These are phyloP conservation scores for Hippophae gyantsensis DNA, from an alignment of 306 rosid genomes.

Conservation along the genomic window DNA sequence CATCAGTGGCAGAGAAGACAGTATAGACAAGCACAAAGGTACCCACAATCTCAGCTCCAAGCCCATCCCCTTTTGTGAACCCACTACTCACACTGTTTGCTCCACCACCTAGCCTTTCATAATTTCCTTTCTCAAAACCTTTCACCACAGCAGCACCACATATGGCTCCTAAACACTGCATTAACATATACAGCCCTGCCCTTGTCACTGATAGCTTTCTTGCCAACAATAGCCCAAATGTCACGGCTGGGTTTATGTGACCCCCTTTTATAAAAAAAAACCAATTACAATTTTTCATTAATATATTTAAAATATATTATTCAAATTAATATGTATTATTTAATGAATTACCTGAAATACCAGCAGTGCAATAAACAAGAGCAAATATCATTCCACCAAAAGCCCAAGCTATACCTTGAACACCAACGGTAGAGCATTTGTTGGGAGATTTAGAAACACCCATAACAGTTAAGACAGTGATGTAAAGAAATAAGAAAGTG, in stretches of 20 bases:
- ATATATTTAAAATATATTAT: constrained; percentile 8
- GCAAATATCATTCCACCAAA: constrained; percentile 51
- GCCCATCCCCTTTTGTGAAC: constrained; percentile 17
- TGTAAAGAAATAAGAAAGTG: constrained; percentile 41
- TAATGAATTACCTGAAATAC: constrained; percentile 33
- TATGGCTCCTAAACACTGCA: constrained; percentile 33
- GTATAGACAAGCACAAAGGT: constrained; percentile 31
- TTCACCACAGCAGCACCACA: constrained; percentile 27
- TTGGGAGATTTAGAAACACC: constrained; percentile 23
- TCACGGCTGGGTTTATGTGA: constrained; percentile 33
- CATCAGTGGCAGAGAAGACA: constrained; percentile 35
- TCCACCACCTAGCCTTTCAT: constrained; percentile 24
- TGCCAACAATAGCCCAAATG: constrained; percentile 29
- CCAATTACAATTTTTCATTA: background rate
- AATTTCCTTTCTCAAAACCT: constrained; percentile 14
- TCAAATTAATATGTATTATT: constrained; percentile 23
- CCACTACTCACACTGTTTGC: constrained; percentile 14
- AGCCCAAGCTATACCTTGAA: constrained; percentile 51
- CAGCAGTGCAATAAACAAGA: constrained; percentile 45
- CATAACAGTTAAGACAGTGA: constrained; percentile 31
- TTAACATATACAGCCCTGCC: constrained; percentile 24
- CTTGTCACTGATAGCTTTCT: constrained; percentile 26
- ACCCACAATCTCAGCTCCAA: constrained; percentile 33
- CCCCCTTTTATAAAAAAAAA: constrained; percentile 18
- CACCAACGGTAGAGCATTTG: constrained; percentile 39